Evolutionary conservation across 768 basidiomycete species (phyloP).

Genomic region (Lyophyllum semitale): DNA sequence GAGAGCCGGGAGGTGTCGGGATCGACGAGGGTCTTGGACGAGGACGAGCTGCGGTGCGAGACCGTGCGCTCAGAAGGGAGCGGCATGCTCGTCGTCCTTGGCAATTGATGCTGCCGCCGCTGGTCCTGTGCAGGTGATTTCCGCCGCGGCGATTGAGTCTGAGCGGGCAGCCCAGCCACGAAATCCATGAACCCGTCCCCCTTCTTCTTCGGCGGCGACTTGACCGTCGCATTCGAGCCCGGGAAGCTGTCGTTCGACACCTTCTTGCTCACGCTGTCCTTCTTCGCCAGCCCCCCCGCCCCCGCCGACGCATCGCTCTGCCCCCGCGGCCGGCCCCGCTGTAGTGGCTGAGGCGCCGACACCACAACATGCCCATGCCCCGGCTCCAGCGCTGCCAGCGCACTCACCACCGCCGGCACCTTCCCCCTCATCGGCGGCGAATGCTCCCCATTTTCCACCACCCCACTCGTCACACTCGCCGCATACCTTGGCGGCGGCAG

Average conservation of each 20-base stretch:
- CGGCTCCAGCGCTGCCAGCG: slow-evolving; percentile 30
- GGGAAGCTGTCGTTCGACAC: slow-evolving; percentile 7
- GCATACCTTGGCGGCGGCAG: slow-evolving; percentile 8
- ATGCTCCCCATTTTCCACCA: too few relatives aligned
- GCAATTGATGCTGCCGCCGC: slow-evolving; percentile 16
- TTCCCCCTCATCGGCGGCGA: slow-evolving; percentile 5
- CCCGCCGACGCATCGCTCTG: slow-evolving; percentile 23
- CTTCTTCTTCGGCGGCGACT: slow-evolving; percentile 19
- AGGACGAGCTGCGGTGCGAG: slow-evolving; percentile 19
- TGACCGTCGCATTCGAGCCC: slow-evolving; percentile 12
- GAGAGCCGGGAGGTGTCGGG: slow-evolving; percentile 11
- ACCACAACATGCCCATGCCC: slow-evolving; percentile 21
- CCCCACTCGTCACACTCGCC: not conserved
- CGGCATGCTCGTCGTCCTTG: slow-evolving; percentile 58
- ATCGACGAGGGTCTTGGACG: slow-evolving; percentile 20
- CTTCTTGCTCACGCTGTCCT: slow-evolving; percentile 18
- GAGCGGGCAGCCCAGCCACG: slow-evolving; percentile 7
- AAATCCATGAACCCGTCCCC: slow-evolving; percentile 16
- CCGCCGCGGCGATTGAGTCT: not conserved
- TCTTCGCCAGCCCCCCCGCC: slow-evolving; percentile 10
- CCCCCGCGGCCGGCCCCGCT: slow-evolving; percentile 26
- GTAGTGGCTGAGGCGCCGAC: slow-evolving; percentile 30
- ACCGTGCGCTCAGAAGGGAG: slow-evolving; percentile 23
- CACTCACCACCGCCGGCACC: slow-evolving; percentile 13
- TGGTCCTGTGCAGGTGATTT: slow-evolving; percentile 8